Evolutionary conservation across 2,329 filamentous ascomycete genomes (phyloP), one percentile per base, ranked within the genome.

Genomic region (Capronia americana): DNA sequence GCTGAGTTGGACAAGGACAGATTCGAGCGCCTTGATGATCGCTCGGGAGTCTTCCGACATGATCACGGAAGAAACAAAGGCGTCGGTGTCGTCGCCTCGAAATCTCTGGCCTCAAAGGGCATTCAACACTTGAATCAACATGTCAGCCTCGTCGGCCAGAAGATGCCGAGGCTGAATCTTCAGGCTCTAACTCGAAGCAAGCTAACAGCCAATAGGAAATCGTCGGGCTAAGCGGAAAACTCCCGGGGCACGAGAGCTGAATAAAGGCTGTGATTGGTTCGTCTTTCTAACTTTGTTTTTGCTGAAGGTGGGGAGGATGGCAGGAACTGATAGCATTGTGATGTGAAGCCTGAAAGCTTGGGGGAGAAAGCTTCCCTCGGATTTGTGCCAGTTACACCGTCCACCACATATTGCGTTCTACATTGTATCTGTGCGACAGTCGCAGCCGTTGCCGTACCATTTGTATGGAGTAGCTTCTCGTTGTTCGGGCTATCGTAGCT

Each of bases 1-100:
- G 58, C 54, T 58, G 4, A 70, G 63, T 10, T 63, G 63, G 28
- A 64, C 51, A 3, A 73, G 65, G 14, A 73, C 69, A 3, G 48
- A 48, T 34, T 72, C 65, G 12, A 73, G 65, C 24, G 68, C 67
- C 30, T 64, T 41, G 2, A 72, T 26, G 8, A 73, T 72, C 17
- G 65, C 66, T 46, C 57, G 69, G 4, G 71, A 73, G n/a, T 71
- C 67, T 34, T 64, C 69, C 34, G 67, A 57, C 69, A 68, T 70
- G 26, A 8, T 14, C 10, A 23, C 48, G 32, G 24, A 23, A 41
- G 32, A n/a, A 1, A 12, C 6, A 48, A 14, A 3, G 38, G 51
- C 10, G 11, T 34, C 32, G 4, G 10, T 34, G 32, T 34, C 32
- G 10, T 34, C 30, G 10, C 32, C 10, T 10, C 10, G 10, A 34